phyloP scores from a whole-genome alignment of 2,329 filamentous ascomycete genomes.

The Diaporthe sp. region DNA sequence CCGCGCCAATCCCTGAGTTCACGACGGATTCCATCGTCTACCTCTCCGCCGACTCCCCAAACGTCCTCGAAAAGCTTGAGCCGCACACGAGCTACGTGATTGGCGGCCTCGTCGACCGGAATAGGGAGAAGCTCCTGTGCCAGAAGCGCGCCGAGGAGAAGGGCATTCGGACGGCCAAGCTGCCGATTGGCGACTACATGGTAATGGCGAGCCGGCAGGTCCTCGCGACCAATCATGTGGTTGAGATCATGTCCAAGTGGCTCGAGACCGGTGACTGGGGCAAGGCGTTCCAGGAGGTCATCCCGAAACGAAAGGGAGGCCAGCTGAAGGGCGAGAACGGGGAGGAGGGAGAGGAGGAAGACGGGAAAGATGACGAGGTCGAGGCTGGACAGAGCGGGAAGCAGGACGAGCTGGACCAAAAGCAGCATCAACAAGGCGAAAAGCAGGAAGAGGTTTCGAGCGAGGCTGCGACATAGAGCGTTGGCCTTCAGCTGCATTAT shows the following conservation, averaged over 20 bases:
- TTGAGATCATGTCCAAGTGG: constrained; percentile 97
- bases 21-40: constrained; percentile 74
- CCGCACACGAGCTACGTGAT: constrained; percentile 93
- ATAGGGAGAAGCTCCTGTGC: constrained; percentile 94
- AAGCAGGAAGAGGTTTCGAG: neutral
- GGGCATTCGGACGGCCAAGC: constrained; percentile 86
- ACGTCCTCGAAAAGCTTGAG: constrained; percentile 84
- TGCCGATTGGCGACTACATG: constrained; percentile 96
- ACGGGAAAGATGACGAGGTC: constrained; percentile 1
- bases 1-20: constrained; percentile 44
- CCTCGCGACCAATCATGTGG: constrained; percentile 92
- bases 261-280: constrained; percentile 92
- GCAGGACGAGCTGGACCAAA: neutral
- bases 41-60: constrained; percentile 88
- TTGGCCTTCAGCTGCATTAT: too few relatives aligned
- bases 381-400: constrained; percentile 12
- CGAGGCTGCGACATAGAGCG: constrained; percentile 1
- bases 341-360: constrained; percentile 27
- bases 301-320: constrained; percentile 91
- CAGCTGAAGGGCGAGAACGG: constrained; percentile 62
- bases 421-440: neutral
- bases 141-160: constrained; percentile 81
- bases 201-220: constrained; percentile 89
- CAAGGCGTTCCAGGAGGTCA: constrained; percentile 85
- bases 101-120: constrained; percentile 94